A percentile compares a stretch with the other conserved stretches of the same genome.
These are phyloP conservation scores for Pseudomonodictys pantanalensis DNA, from an alignment of 495 filamentous ascomycete genomes.

Conservation along the genomic window DNA sequence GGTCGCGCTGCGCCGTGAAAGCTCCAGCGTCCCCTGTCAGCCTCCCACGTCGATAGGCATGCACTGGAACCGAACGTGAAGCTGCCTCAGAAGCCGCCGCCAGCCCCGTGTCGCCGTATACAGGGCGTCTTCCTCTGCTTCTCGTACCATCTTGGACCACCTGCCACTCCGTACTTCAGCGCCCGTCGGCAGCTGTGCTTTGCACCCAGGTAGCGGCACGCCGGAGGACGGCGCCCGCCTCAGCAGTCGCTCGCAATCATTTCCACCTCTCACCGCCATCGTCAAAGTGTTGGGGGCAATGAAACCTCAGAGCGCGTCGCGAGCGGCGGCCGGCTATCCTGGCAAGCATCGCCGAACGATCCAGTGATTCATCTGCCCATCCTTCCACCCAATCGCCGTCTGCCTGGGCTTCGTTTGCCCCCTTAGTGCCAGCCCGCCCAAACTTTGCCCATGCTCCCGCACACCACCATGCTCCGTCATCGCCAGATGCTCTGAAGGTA, in stretches of 20 bases:
- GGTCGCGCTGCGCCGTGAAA: no score
- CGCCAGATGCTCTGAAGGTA: background rate
- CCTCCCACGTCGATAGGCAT: slow-evolving; percentile 4
- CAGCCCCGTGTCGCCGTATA: background rate
- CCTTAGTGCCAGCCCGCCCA: background rate
- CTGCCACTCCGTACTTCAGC: no score
- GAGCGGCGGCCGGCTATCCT: background rate
- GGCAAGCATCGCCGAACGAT: background rate
- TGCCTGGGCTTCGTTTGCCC: no score
- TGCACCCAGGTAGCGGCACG: background rate
- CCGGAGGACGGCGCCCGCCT: background rate
- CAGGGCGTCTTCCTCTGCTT: background rate
- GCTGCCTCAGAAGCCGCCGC: background rate
- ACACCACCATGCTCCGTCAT: slow-evolving; percentile 1
- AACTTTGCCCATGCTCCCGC: slow-evolving; percentile 3
- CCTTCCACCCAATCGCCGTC: background rate
- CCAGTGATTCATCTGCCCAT: background rate
- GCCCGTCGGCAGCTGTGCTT: background rate
- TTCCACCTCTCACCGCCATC: background rate
- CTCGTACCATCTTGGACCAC: no score
- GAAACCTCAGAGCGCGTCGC: background rate
- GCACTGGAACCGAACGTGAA: slow-evolving; percentile 2
- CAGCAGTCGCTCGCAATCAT: background rate
- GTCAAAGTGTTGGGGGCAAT: background rate
- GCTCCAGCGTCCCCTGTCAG: no score